Percentiles rank a stretch among this genome's conserved stretches.
Evolutionary conservation across 768 basidiomycete genomes (phyloP).

Genomic region (Holtermannia corniformis): DNA sequence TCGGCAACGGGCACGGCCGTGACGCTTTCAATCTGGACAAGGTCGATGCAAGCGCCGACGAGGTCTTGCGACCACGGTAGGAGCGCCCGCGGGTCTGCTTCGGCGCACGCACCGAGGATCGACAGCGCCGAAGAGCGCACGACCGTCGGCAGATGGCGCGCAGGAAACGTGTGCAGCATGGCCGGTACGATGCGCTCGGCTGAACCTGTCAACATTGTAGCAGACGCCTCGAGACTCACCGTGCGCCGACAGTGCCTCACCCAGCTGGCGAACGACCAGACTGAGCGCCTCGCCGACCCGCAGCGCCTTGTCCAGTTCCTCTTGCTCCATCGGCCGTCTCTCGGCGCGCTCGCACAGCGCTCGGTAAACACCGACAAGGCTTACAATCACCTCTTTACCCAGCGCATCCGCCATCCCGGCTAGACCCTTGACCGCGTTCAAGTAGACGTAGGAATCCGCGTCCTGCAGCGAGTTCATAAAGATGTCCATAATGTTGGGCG

Average conservation of each 20-base stretch:
- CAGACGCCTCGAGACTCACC: slow-evolving; percentile 45
- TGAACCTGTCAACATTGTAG: slow-evolving; percentile 6
- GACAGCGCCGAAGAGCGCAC: slow-evolving; percentile 61
- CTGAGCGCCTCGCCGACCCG: slow-evolving; percentile 78
- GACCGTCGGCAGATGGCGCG: slow-evolving; percentile 55
- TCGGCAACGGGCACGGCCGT: slow-evolving; percentile 2
- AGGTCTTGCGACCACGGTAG: slow-evolving; percentile 57
- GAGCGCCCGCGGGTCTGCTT: slow-evolving; percentile 56
- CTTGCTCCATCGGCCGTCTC: slow-evolving; percentile 38
- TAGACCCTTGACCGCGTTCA: slow-evolving; percentile 84
- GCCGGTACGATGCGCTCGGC: slow-evolving; percentile 64
- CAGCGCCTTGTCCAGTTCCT: slow-evolving; percentile 63
- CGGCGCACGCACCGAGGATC: slow-evolving; percentile 64
- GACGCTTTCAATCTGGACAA: slow-evolving; percentile 48
- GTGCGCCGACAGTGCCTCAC: slow-evolving; percentile 57
- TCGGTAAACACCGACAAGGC: slow-evolving; percentile 58
- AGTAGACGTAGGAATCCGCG: slow-evolving; percentile 89
- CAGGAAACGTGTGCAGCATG: slow-evolving; percentile 57
- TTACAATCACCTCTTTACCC: slow-evolving; percentile 61
- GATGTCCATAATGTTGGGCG: slow-evolving; percentile 75
- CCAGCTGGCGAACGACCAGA: slow-evolving; percentile 64
- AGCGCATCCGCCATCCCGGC: slow-evolving; percentile 71
- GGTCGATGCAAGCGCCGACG: slow-evolving; percentile 59
- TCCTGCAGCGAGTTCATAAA: slow-evolving; percentile 78
- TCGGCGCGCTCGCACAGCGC: slow-evolving; percentile 40